These are phyloP conservation scores for Helminthosporium solani DNA, from an alignment of 2,329 filamentous ascomycete genomes.

Conservation along the genomic window DNA sequence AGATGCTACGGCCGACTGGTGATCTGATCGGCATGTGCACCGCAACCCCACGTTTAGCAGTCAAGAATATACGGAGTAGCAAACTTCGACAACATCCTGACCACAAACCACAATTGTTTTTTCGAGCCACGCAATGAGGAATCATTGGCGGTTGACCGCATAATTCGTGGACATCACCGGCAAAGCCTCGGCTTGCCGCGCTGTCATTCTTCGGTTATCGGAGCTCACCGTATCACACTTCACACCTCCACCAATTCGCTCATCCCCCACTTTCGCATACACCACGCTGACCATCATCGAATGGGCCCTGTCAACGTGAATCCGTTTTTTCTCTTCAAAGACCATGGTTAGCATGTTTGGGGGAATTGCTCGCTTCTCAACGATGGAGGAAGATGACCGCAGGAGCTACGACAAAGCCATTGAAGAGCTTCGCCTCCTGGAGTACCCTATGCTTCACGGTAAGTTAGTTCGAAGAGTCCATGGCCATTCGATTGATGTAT, in stretches of 20 bases:
- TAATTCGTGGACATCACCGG: background rate
- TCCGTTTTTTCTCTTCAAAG: constrained; percentile 15
- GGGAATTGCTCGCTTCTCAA: constrained; percentile 2
- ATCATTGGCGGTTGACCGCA: background rate
- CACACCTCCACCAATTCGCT: constrained; percentile 29
- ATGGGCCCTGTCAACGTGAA: constrained; percentile 22
- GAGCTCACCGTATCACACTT: constrained; percentile 23
- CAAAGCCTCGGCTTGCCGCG: background rate
- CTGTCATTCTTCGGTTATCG: constrained; percentile 20
- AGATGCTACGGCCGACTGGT: too few species aligned
- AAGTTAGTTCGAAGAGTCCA: constrained; percentile 9
- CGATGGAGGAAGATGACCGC: constrained; percentile 30
- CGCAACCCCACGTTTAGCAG: too few species aligned
- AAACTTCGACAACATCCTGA: too few species aligned
- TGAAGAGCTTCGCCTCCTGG: constrained; percentile 58
- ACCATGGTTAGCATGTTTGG: constrained; percentile 23
- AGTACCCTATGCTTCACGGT: constrained; percentile 73
- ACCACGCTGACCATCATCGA: constrained; percentile 21
- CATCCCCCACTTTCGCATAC: constrained; percentile 40
- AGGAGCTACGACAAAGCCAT: constrained; percentile 59
- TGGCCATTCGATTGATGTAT: constrained; percentile 8
- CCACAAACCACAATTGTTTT: too few species aligned
- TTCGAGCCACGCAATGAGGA: too few species aligned
- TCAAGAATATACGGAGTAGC: too few species aligned
- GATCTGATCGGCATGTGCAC: too few species aligned